A percentile compares a stretch with the other conserved stretches of the same genome.
These are phyloP conservation scores for Clitopilus passeckerianus DNA, from an alignment of 768 basidiomycete genomes.

Conservation along the genomic window DNA sequence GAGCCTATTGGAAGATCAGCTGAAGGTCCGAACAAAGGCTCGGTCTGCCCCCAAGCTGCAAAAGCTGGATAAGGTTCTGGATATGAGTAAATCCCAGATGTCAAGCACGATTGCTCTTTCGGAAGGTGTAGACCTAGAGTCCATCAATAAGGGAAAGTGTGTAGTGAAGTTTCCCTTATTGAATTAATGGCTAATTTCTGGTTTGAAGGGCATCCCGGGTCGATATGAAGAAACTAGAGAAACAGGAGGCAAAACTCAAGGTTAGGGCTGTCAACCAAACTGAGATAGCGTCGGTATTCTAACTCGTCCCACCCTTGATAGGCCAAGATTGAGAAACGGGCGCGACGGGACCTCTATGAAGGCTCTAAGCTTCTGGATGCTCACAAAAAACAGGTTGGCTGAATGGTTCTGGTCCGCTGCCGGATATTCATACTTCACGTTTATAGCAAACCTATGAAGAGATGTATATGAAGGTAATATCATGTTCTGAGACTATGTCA, in stretches of 20 bases:
- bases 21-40: constrained; percentile 52
- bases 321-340: constrained; percentile 98
- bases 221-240: constrained; percentile 93
- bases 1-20: constrained; percentile 60
- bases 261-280: constrained; percentile 25
- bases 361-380: constrained; percentile 94
- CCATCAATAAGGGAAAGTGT: constrained; percentile 93
- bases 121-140: constrained; percentile 86
- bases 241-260: constrained; percentile 94
- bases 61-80: constrained; percentile 83
- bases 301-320: constrained; percentile 20
- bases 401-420: background rate
- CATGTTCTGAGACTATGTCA: background rate
- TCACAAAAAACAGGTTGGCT: constrained; percentile 77
- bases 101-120: constrained; percentile 75
- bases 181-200: constrained; percentile 5
- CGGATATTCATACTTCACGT: constrained; percentile 3
- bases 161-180: constrained; percentile 10
- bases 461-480: constrained; percentile 89
- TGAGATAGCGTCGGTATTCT: constrained; percentile 2
- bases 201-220: constrained; percentile 75
- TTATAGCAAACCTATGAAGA: constrained; percentile 93
- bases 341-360: constrained; percentile 86
- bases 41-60: constrained; percentile 61
- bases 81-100: constrained; percentile 79